Base-by-base conservation (phyloP, 208 protist genomes). In the Zelonia costaricensis region DNA sequence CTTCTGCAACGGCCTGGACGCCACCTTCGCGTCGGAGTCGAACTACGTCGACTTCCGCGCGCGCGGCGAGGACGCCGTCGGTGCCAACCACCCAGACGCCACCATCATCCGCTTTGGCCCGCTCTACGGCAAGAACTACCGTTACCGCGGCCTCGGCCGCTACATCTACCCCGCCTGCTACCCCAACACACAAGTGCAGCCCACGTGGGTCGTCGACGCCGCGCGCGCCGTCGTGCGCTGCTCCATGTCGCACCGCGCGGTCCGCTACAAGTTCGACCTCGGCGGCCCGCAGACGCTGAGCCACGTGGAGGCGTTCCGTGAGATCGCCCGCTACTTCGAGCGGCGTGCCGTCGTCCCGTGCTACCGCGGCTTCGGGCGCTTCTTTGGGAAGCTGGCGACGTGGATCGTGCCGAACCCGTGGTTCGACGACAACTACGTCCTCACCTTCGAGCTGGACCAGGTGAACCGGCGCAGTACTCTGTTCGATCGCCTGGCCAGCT, bases 1-100 rank as follows among this genome's bases (percentile, higher is more conserved):
- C 46, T 94, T 91, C 63, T 87, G 80, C 78, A 95, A 91, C 53
- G 92, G 92, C 23, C 82, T 97, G 47, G 92, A 97, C 70, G 92
- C 92, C 10, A 97, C 88, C 20, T 97, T 94, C 67, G 89, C 87
- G 12, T 95, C 87, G 10, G 88, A 97, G 74, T 94, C 87, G 6
- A 94, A 97, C 82, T 94, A 93, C 68, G 86, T 91, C 60, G 92
- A 97, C 48, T 92, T 92, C 70, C 88, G 92, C 20, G 92, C 92
- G 2, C 82, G 89, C 27, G 92, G 76, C 27, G 88, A 97, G 69
- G 88, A 97, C 27, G 87, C 89, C 13, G 86, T 94, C 4, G 87
- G 86, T 16, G 92, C 92, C 18, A 94, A 97, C 63, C 84, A 92
- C 76, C 89, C 88, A 10, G 86, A 95, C 66, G 84, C 92, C 8